Base-by-base conservation (phyloP, 148 eudicot species). In the Fagopyrum homotropicum region DNA sequence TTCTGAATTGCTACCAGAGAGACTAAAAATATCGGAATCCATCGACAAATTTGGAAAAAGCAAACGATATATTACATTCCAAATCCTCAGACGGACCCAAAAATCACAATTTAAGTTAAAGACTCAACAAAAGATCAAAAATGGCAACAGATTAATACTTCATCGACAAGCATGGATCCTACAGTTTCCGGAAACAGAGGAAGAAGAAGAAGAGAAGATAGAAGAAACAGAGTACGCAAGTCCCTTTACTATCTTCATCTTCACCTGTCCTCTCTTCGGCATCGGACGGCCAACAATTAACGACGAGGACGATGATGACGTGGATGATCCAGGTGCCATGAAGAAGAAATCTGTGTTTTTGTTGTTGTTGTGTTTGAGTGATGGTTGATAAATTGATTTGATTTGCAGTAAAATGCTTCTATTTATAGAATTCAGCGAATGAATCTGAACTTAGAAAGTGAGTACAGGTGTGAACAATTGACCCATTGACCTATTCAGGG, bases 241-340 rank as follows among this genome's bases (percentile, higher is more conserved):
- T 69, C 75, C 75, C 74, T 46, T 17, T 2, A 71, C 66, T 60
- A 80, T 81, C 69, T 71, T 75, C 76, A 55, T 70, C 72, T 69
- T 80, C 44, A 83, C 75, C 46, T 80, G 83, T 2, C 85, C 85
- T 77, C 83, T 83, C 78, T 78, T 80, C 0, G 80, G 85, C 47
- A 80, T 82, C 83, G 76, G 81, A 83, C 86, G 85, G 72, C 55
- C 84, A 73, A 51, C 72, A 54, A 1, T 10, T 5, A 22, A 11
- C 26, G 17, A 51, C 0, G 45, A 64, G 45, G 70, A 64, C 2
- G 70, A 64, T 35, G 70, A 64, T 5, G 61, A 52, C 57, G 57
- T 57, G 43, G 68, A 66, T 9, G 71, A 43, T 40, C 47, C 47
- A 15, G 71, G 19, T 35, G 71, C 71, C 71, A 66, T 40, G 52